A percentile compares a stretch with the other conserved stretches of the same genome.
These are phyloP conservation scores for Lipomyces sp. DNA, from an alignment of 805 yeast genomes.

Conservation along the genomic window DNA sequence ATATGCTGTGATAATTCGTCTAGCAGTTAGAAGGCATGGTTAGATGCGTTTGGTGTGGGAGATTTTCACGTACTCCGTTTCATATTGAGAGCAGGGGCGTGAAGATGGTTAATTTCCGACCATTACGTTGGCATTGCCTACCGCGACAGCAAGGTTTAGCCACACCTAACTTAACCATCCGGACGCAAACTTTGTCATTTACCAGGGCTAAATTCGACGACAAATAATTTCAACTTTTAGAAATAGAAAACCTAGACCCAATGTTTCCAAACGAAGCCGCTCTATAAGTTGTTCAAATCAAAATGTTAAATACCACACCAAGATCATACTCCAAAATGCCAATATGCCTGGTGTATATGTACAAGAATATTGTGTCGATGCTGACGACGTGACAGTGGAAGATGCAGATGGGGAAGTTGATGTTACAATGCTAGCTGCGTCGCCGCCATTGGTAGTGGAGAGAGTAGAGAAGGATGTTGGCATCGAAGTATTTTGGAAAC, in stretches of 20 bases:
- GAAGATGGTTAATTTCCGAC: not conserved
- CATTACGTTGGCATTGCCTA: too few relatives aligned
- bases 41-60: not conserved
- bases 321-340: not conserved
- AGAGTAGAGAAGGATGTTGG: not conserved
- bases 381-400: not conserved
- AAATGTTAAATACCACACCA: not conserved
- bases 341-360: not conserved
- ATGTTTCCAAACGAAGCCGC: not conserved
- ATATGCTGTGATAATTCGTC: not conserved
- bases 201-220: not conserved
- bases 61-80: not conserved
- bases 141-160: not conserved
- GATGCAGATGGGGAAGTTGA: constrained; percentile 1
- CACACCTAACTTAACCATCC: not conserved
- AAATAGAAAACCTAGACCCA: not conserved
- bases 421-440: not conserved
- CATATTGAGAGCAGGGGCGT: not conserved
- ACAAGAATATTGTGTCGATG: not conserved
- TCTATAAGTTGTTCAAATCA: not conserved
- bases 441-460: not conserved
- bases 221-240: not conserved
- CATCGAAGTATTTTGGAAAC: constrained; percentile 1
- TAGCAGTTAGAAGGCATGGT: not conserved
- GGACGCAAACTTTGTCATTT: not conserved